These are phyloP conservation scores for Dendrocalamus latiflorus DNA, from an alignment of 202 grass and related monocot species.

Conservation along the genomic window DNA sequence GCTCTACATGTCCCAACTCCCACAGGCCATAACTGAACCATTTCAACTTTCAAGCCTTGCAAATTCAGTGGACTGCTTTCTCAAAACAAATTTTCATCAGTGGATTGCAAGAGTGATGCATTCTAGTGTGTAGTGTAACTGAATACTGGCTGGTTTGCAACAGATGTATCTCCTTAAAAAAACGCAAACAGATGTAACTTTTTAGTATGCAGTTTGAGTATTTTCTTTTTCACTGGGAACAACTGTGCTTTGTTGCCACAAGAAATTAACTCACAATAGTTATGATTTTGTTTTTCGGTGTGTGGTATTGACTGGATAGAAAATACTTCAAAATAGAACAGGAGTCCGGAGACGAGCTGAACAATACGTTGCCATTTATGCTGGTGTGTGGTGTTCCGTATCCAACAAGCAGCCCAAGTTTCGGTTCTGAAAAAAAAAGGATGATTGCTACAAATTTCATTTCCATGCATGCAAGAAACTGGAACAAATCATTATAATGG, in stretches of 20 bases:
- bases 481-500: background rate
- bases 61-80: background rate
- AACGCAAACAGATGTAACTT: background rate
- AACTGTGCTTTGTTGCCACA: background rate
- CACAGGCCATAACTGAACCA: slow-evolving; percentile 27
- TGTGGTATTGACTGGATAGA: background rate
- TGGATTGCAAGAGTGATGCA: too few relatives aligned
- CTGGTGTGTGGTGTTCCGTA: background rate
- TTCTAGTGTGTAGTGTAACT: too few relatives aligned
- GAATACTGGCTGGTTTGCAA: background rate
- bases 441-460: background rate
- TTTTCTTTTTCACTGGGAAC: background rate
- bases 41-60: background rate
- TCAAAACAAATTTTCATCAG: too few relatives aligned
- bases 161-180: background rate
- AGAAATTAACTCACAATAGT: background rate
- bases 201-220: background rate
- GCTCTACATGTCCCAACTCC: slow-evolving; percentile 10
- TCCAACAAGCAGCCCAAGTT: background rate
- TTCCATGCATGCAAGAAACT: background rate
- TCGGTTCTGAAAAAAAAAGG: background rate
- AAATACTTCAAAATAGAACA: background rate
- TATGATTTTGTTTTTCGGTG: background rate
- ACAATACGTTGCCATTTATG: background rate
- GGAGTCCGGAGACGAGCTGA: too few relatives aligned